phyloP scores from a whole-genome alignment of 805 yeast species.

The Candida corydali region DNA sequence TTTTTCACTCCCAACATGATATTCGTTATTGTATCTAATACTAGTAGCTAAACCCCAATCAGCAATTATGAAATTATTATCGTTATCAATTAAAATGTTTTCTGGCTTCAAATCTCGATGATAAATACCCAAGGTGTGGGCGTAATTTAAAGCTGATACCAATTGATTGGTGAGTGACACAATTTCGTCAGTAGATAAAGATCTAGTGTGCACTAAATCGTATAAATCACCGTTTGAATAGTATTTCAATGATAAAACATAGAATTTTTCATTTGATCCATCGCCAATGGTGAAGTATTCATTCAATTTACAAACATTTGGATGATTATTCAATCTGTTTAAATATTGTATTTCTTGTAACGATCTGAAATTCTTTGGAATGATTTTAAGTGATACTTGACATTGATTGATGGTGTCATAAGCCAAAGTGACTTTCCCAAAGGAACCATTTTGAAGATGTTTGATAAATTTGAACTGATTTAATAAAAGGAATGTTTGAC shows the following conservation, averaged over 20 bases:
- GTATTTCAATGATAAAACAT: slow-evolving; percentile 60
- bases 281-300: slow-evolving; percentile 53
- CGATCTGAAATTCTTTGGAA: slow-evolving; percentile 20
- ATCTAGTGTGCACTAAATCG: slow-evolving; percentile 42
- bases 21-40: slow-evolving; percentile 22
- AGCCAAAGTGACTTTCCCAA: slow-evolving; percentile 58
- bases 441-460: slow-evolving; percentile 54
- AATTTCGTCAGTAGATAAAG: slow-evolving; percentile 21
- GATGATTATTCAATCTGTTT: slow-evolving; percentile 35
- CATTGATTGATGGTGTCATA: slow-evolving; percentile 27
- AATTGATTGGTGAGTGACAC: slow-evolving; percentile 47
- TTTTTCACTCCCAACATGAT: slow-evolving; percentile 53
- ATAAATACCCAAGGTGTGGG: slow-evolving; percentile 57
- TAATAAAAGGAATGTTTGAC: background rate
- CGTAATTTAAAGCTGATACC: slow-evolving; percentile 45
- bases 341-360: slow-evolving; percentile 41
- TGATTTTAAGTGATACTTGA: slow-evolving; percentile 52
- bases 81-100: slow-evolving; percentile 51
- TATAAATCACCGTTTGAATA: slow-evolving; percentile 66
- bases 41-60: slow-evolving; percentile 71
- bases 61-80: slow-evolving; percentile 56
- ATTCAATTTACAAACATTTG: slow-evolving; percentile 54
- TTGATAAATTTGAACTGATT: slow-evolving; percentile 37
- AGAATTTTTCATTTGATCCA: slow-evolving; percentile 17
- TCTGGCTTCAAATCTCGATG: slow-evolving; percentile 77